A percentile compares a stretch with the other conserved stretches of the same genome.
phyloP scores from a whole-genome alignment of 2,329 filamentous ascomycete genomes.

The Neonectria coccinea region DNA sequence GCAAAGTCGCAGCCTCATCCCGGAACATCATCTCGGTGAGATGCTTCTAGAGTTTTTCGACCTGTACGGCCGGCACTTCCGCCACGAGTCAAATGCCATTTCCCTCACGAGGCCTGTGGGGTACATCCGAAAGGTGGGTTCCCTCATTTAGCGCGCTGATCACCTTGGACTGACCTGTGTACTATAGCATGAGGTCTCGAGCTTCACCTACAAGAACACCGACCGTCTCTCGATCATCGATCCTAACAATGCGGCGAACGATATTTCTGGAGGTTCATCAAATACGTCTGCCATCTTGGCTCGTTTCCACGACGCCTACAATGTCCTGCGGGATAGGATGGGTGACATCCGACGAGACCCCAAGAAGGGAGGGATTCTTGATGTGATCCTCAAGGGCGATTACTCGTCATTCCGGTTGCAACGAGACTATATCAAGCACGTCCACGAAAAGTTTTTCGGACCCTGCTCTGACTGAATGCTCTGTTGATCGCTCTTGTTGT shows the following conservation, averaged over 20 bases:
- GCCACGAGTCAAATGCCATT: slow-evolving; percentile 78
- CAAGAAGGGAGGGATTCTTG: slow-evolving; percentile 65
- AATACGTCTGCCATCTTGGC: slow-evolving; percentile 75
- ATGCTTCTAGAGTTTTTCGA: slow-evolving; percentile 89
- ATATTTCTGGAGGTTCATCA: slow-evolving; percentile 87
- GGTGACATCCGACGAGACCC: slow-evolving; percentile 56
- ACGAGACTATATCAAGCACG: slow-evolving; percentile 69
- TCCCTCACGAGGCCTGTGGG: slow-evolving; percentile 75
- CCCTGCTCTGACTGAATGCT: slow-evolving; percentile 47
- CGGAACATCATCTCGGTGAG: slow-evolving; percentile 79
- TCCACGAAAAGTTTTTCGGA: slow-evolving; percentile 59
- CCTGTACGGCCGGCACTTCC: slow-evolving; percentile 86
- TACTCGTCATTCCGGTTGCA: slow-evolving; percentile 81
- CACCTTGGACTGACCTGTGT: slow-evolving; percentile 13
- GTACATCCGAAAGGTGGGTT: slow-evolving; percentile 80
- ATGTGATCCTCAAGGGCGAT: slow-evolving; percentile 79
- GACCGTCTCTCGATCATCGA: slow-evolving; percentile 89
- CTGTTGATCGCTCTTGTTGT: slow-evolving; percentile 32
- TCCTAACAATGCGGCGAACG: slow-evolving; percentile 85
- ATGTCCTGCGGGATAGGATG: slow-evolving; percentile 69
- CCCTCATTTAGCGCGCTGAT: neutral
- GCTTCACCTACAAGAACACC: slow-evolving; percentile 67
- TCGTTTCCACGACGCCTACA: slow-evolving; percentile 76
- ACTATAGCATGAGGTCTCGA: slow-evolving; percentile 56
- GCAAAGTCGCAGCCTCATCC: slow-evolving; percentile 68